phyloP scores from a whole-genome alignment of 208 protist species.

The Trypanosoma scelopori region DNA sequence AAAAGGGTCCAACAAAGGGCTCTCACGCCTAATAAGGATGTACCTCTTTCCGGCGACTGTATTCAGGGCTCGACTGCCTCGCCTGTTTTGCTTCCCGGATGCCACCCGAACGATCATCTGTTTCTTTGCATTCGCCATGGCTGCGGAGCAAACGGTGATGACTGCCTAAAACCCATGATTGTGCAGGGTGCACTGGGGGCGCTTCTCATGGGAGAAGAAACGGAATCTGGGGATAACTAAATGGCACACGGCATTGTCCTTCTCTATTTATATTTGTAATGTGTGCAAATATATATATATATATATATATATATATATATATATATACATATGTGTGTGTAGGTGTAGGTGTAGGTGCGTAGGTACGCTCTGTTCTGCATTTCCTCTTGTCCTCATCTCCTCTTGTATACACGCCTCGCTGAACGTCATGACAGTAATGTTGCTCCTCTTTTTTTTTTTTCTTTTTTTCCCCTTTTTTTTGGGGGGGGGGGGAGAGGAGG shows the following conservation, averaged over 20 bases:
- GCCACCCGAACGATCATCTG: conserved; percentile 25
- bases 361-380: background rate
- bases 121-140: conserved; percentile 35
- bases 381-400: conserved; percentile 3
- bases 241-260: background rate
- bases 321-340: too few relatives aligned
- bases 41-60: background rate
- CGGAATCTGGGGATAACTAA: background rate
- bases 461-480: background rate
- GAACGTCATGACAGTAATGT: too few relatives aligned
- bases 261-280: too few relatives aligned
- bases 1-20: conserved; percentile 19
- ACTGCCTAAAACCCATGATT: conserved; percentile 25
- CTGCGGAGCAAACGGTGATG: conserved; percentile 27
- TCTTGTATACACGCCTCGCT: background rate
- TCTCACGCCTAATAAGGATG: conserved; percentile 1
- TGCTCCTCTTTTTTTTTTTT: background rate
- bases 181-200: conserved; percentile 6
- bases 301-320: too few relatives aligned
- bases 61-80: background rate
- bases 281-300: too few relatives aligned
- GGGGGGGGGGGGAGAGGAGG: too few relatives aligned
- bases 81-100: background rate
- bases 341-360: background rate
- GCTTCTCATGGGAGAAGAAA: background rate